These are phyloP conservation scores for Neurospora sp. DNA, from an alignment of 495 filamentous ascomycete species.

Conservation along the genomic window DNA sequence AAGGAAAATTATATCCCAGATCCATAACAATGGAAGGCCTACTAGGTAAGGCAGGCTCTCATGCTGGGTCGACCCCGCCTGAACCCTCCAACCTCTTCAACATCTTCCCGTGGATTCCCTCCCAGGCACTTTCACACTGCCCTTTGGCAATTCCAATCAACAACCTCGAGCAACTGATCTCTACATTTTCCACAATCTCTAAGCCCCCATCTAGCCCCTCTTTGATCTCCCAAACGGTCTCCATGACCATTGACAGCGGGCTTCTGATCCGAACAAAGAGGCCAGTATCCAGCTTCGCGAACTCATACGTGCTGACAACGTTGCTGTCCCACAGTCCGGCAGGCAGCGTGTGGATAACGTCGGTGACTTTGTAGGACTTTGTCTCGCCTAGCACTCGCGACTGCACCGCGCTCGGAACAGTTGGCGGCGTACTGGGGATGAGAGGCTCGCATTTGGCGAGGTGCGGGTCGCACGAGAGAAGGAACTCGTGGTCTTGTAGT, in stretches of 20 bases:
- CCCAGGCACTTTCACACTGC: constrained; percentile 33
- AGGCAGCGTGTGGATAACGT: constrained; percentile 30
- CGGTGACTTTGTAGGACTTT: constrained; percentile 20
- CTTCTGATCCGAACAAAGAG: constrained; percentile 36
- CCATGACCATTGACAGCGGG: constrained; percentile 35
- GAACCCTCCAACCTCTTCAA: constrained; percentile 21
- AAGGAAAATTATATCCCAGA: background rate
- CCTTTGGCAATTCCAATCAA: constrained; percentile 31
- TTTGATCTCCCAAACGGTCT: constrained; percentile 32
- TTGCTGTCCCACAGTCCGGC: constrained; percentile 34
- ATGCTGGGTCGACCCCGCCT: background rate
- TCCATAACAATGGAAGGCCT: background rate
- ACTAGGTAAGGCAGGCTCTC: background rate
- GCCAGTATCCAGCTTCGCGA: constrained; percentile 28
- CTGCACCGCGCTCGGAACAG: constrained; percentile 10
- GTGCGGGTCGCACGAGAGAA: constrained; percentile 35
- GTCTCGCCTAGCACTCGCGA: constrained; percentile 4
- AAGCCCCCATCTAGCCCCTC: constrained; percentile 8
- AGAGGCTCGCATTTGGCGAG: constrained; percentile 25
- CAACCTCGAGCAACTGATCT: constrained; percentile 30
- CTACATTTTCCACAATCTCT: constrained; percentile 30
- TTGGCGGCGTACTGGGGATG: constrained; percentile 6
- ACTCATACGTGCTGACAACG: constrained; percentile 37
- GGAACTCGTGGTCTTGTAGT: constrained; percentile 49
- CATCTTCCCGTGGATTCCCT: constrained; percentile 32